Percentiles rank a stretch among this genome's conserved stretches.
phyloP scores from a whole-genome alignment of 352 stramenopile genomes.

The Globisporangium cylindrosporum region DNA sequence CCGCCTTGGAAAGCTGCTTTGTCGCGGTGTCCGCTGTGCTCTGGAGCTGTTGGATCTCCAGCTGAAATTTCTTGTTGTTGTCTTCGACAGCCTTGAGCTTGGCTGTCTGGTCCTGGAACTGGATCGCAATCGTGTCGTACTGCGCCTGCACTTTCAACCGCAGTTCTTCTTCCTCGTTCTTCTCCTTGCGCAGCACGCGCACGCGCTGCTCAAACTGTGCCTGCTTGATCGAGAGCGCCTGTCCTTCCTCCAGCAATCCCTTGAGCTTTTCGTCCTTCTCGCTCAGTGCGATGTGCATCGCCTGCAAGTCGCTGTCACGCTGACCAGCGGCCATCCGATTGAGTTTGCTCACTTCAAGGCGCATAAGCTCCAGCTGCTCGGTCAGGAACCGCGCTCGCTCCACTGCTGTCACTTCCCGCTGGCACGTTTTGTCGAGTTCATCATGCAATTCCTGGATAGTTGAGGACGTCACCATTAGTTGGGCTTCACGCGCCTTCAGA shows the following conservation, averaged over 20 bases:
- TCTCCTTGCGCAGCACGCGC: constrained; percentile 69
- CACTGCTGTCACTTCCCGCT: constrained; percentile 58
- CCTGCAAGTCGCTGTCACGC: constrained; percentile 43
- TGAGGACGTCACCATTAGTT: constrained; percentile 59
- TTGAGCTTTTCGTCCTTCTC: constrained; percentile 77
- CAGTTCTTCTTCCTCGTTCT: constrained; percentile 70
- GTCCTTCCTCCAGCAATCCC: constrained; percentile 67
- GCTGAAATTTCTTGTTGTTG: constrained; percentile 39
- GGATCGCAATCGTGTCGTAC: constrained; percentile 40
- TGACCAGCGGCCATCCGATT: constrained; percentile 39
- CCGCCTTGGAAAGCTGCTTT: constrained; percentile 31
- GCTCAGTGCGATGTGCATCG: constrained; percentile 56
- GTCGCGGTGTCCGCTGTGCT: constrained; percentile 20
- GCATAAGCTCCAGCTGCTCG: constrained; percentile 65
- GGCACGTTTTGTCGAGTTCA: constrained; percentile 72
- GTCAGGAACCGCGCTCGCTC: constrained; percentile 58
- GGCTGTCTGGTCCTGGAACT: constrained; percentile 40
- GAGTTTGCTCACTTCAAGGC: constrained; percentile 54
- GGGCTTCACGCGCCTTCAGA: constrained; percentile 53
- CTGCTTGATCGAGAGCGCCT: constrained; percentile 76
- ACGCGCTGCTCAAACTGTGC: constrained; percentile 68
- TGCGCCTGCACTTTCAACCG: constrained; percentile 52
- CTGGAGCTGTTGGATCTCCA: constrained; percentile 34
- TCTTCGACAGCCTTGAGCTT: constrained; percentile 54
- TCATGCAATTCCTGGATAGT: constrained; percentile 72